phyloP scores from a whole-genome alignment of 148 eudicot species.

The Vaccinium macrocarpon region DNA sequence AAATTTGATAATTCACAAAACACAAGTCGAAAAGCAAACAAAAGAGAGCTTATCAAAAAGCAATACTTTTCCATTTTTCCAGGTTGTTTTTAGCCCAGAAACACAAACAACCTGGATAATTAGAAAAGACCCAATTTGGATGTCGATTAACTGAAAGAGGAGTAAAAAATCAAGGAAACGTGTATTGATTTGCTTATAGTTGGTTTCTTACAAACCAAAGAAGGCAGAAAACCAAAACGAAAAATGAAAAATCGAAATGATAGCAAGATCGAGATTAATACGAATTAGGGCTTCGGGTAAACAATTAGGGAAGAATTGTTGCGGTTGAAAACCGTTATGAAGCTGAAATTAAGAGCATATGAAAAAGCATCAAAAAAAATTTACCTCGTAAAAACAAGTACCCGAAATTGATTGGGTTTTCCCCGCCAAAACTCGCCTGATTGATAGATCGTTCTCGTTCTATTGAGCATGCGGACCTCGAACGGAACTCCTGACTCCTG shows the following conservation, averaged over 20 bases:
- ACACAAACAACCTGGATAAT: background rate
- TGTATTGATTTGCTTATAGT: background rate
- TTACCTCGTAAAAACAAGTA: too few relatives aligned
- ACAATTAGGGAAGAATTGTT: background rate
- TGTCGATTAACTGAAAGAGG: background rate
- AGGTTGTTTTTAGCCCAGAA: background rate
- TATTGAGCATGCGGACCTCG: too few relatives aligned
- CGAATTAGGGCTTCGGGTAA: background rate
- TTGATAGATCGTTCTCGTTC: too few relatives aligned
- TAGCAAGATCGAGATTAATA: background rate
- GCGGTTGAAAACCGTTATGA: background rate
- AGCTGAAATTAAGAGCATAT: background rate
- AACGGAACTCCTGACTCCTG: too few relatives aligned
- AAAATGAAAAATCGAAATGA: background rate
- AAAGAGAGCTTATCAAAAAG: background rate
- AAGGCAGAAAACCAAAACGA: background rate
- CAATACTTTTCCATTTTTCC: background rate
- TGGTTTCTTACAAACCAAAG: background rate
- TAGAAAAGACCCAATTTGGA: background rate
- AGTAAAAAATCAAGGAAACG: background rate
- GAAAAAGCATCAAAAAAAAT: too few relatives aligned
- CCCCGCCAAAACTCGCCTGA: too few relatives aligned
- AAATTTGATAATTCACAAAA: background rate
- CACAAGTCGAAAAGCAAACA: background rate
- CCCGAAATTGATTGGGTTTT: too few relatives aligned